Evolutionary conservation across 2,329 filamentous ascomycete species (phyloP), one percentile per base, ranked within the genome.

Genomic region (Septoria petroselini): DNA sequence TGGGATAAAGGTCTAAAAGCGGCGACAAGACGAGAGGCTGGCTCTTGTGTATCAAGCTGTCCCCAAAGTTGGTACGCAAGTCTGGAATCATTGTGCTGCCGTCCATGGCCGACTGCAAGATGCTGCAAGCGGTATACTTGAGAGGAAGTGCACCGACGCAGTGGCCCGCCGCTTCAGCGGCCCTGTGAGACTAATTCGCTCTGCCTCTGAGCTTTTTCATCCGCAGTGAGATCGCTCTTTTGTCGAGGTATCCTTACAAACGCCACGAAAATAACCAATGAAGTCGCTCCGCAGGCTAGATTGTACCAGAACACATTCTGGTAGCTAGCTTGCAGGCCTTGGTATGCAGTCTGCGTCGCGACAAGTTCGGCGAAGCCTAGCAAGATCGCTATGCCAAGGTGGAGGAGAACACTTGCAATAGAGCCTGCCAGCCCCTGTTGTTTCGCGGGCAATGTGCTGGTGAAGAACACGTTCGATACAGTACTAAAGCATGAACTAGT

Each of bases 381-480:
- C 70, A 83, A 82, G 43, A 90, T 75, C 1, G 85, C 84, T 60
- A 89, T 84, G 7, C 84, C 84, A 7, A 91, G 73, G 60, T 88
- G 86, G 23, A 89, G 65, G 2, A 88, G 69, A 40, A 80, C 82
- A 68, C 86, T 88, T 61, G 86, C 82, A 9, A 90, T 67, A 0
- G 82, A 85, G 1, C 86, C 85, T 0, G 85, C 86, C 0, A 88
- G 73, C 0, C 85, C 86, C 64, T 91, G 87, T 41, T 82, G 75
- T 9, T 78, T 75, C 3, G 74, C 73, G 0, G 86, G 84, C 55
- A 90, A 73, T 11, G 78, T 80, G 0, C 85, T 89, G 0, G 85
- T 89, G 41, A 68, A 85, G 68, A 87, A 91, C 52, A 91, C 79
- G 61, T 86, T 90, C 14, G 83, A 80, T 1, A 90, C 78, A 62